Evolutionary conservation across 352 stramenopile genomes (phyloP), one percentile per base, ranked within the genome.

Genomic region (Phytophthora litchii): DNA sequence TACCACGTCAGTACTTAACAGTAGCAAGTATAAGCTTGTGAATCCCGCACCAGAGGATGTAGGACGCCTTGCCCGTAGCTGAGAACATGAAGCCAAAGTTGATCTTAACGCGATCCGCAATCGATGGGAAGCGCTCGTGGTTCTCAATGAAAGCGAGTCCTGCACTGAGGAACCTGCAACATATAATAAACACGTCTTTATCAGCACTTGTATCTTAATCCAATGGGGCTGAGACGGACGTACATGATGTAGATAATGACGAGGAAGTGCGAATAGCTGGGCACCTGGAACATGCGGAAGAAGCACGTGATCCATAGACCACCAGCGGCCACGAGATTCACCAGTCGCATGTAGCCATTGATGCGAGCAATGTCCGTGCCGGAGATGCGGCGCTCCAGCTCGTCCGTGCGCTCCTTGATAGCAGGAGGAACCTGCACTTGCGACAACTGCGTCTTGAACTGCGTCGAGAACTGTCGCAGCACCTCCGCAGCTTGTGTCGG

Each of bases 71-170:
- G 70, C 85, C 85, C n/a, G 76, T 80, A 23, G 83, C 85, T 13
- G 76, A 92, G 70, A 94, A 94, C 85, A 94, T 94, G 61, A 94
- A 94, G 37, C 81, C 85, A 64, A 94, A 94, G 78, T 94, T 94
- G 38, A 81, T 50, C 76, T 94, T 94, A 21, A 92, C 78, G 44
- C 89, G 87, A 54, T 91, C 74, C 8, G 83, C 80, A 5, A 91
- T 35, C 21, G 79, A 89, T 14, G 85, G 83, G 64, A 94, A 94
- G 55, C 78, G 78, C 49, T 94, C 83, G 51, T 92, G 85, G 67
- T 92, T 92, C 64, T 94, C 85, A 56, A 94, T 71, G 45, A 94
- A 92, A 4, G 88, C 83, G 9, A 94, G 70, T 4, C 78, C 79
- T 10, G 60, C 64, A 13, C 80, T 80, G 37, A 89, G 44, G 41